A percentile compares a stretch with the other conserved stretches of the same genome.
phyloP scores from a whole-genome alignment of 208 protist species.

The Trypanosoma conorhini region DNA sequence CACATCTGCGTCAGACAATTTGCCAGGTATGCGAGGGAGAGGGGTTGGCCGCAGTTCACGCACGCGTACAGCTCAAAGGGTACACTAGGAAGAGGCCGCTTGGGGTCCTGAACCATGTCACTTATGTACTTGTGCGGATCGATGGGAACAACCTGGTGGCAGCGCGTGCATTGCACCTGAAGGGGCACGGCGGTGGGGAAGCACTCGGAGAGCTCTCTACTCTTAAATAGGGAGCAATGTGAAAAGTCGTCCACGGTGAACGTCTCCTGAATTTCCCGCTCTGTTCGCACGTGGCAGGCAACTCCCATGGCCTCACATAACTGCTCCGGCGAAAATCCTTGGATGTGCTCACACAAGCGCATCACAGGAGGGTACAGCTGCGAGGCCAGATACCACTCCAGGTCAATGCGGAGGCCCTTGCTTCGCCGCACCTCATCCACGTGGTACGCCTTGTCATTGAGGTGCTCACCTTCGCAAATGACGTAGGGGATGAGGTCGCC shows the following conservation, averaged over 20 bases:
- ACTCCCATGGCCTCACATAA: slow-evolving; percentile 89
- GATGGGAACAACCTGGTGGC: slow-evolving; percentile 62
- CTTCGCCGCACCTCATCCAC: slow-evolving; percentile 82
- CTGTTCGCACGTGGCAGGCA: slow-evolving; percentile 35
- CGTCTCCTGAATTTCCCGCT: slow-evolving; percentile 15
- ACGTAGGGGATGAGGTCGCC: slow-evolving; percentile 98
- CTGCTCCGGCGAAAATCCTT: slow-evolving; percentile 80
- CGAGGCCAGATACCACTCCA: slow-evolving; percentile 94
- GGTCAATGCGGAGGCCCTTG: slow-evolving; percentile 75
- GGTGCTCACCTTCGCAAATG: slow-evolving; percentile 86
- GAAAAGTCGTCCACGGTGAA: slow-evolving; percentile 63
- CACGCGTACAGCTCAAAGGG: slow-evolving; percentile 82
- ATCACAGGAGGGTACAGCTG: slow-evolving; percentile 96
- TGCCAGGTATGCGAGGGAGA: slow-evolving; percentile 64
- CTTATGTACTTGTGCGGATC: slow-evolving; percentile 80
- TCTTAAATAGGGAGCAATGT: slow-evolving; percentile 77
- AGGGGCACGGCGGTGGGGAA: slow-evolving; percentile 72
- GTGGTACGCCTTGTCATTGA: slow-evolving; percentile 80
- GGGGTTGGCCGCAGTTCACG: slow-evolving; percentile 51
- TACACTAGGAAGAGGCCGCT: slow-evolving; percentile 12
- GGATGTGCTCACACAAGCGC: slow-evolving; percentile 94
- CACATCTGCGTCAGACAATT: slow-evolving; percentile 84
- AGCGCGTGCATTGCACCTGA: slow-evolving; percentile 75
- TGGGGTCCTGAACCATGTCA: slow-evolving; percentile 39
- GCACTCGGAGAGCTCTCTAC: slow-evolving; percentile 60